Evolutionary conservation across 352 stramenopile genomes (phyloP).

Genomic region (Paralagenidium karlingii): DNA sequence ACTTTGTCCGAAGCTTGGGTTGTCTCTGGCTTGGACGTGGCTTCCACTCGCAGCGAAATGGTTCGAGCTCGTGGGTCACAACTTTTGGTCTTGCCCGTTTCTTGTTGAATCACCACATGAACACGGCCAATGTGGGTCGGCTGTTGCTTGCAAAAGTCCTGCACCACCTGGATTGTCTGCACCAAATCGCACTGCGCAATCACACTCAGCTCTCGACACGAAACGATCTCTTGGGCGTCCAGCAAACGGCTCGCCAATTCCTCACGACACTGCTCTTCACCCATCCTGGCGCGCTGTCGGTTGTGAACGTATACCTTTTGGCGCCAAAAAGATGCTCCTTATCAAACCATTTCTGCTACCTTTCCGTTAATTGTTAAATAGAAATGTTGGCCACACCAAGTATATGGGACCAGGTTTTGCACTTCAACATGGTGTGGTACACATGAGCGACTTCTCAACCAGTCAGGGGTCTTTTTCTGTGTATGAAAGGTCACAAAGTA

Average conservation of each 20-base stretch:
- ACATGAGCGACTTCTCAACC: too few relatives aligned
- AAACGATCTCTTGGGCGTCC: slow-evolving; percentile 37
- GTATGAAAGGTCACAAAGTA: too few relatives aligned
- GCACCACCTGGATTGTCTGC: slow-evolving; percentile 27
- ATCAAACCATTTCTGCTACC: not conserved
- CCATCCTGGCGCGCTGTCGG: too few relatives aligned
- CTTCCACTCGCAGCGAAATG: slow-evolving; percentile 19
- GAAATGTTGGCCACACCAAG: too few relatives aligned
- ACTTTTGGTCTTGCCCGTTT: slow-evolving; percentile 3
- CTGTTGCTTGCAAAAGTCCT: slow-evolving; percentile 19
- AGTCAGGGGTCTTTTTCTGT: too few relatives aligned
- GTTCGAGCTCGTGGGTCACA: slow-evolving; percentile 32
- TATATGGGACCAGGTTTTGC: too few relatives aligned
- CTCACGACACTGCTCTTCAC: slow-evolving; percentile 30
- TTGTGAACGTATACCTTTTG: too few relatives aligned
- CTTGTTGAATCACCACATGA: slow-evolving; percentile 23
- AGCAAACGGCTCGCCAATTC: slow-evolving; percentile 36
- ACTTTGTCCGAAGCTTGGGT: slow-evolving; percentile 3
- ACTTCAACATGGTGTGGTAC: too few relatives aligned
- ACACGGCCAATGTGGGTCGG: slow-evolving; percentile 21
- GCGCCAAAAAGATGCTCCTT: slow-evolving; percentile 14
- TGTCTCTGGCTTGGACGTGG: not conserved
- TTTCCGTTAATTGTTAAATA: too few relatives aligned
- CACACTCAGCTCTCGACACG: slow-evolving; percentile 30
- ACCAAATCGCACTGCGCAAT: too few relatives aligned